Base-by-base conservation (phyloP, 352 stramenopile genomes). In the Phytophthora pinifolia region DNA sequence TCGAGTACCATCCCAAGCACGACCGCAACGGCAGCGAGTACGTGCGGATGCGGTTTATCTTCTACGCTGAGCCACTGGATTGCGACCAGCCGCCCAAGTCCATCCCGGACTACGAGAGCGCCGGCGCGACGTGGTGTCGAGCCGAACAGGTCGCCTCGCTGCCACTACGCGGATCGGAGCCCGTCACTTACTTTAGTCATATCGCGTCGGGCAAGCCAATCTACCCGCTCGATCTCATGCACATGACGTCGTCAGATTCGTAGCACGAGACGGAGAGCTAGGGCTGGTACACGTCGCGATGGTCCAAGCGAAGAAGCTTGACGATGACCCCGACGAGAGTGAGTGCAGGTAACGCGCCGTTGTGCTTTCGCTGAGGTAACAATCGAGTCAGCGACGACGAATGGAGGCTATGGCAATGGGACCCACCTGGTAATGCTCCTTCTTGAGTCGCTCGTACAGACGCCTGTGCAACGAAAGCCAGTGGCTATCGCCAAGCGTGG, bases 71-170 rank as follows among this genome's bases (percentile, higher is more conserved):
- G 52, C 84, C 84, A 10, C 14, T 92, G 22, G 72, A 94, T 55
- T 83, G 73, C 41, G 74, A 89, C 43, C 82, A 92, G 50, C 70
- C 80, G 8, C 84, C 84, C 10, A 94, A 94, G 56, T 92, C 82
- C 4, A 92, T 94, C 46, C 84, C 84, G n/a, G 82, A 94, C 46
- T 94, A 92, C 41, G 84, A 94, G 59, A 94, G 84, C 39, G 81
- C 75, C 10, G 84, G 84, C 6, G 84, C 84, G 13, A 88, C 83
- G 34, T 94, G 84, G 84, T 91, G 80, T 61, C 49, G 62, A 3
- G 79, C 70, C 12, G 80, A 94, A 34, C 79, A 94, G 48, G 82
- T 94, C 25, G 65, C 54, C 3, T 65, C 62, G 25, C 52, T 94
- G 39, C 82, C 82, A 29, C 64, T 94, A 36, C 79, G 84, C 36